Conservation (phyloP, 2,329 filamentous ascomycete species). For the Talaromyces atroroseus region DNA sequence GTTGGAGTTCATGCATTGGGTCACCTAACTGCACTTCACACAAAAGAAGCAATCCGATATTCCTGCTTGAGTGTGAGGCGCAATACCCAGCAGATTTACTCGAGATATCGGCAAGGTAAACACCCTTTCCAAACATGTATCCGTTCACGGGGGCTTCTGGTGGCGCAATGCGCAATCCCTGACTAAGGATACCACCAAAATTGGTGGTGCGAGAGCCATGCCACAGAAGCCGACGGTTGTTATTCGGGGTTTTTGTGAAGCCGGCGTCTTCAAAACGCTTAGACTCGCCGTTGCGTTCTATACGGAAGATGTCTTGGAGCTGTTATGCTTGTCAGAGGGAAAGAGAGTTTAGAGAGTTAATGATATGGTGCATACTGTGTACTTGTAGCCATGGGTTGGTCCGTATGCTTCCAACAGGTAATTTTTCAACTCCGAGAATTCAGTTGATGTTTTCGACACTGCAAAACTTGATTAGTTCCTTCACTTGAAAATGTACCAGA, state of each 20-base stretch:
- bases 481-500: background rate
- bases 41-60: constrained; percentile 68
- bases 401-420: constrained; percentile 67
- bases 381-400: constrained; percentile 55
- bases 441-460: constrained; percentile 53
- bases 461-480: constrained; percentile 12
- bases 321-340: constrained; percentile 18
- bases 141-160: constrained; percentile 67
- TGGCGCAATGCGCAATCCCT: constrained; percentile 85
- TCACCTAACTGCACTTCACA: constrained; percentile 79
- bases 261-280: constrained; percentile 60
- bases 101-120: constrained; percentile 81
- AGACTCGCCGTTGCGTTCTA: constrained; percentile 67
- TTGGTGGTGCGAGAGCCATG: constrained; percentile 80
- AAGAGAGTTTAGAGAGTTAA: constrained; percentile 6
- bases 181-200: constrained; percentile 78
- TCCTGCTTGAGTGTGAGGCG: constrained; percentile 54
- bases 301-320: constrained; percentile 73
- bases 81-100: constrained; percentile 81
- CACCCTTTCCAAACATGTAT: constrained; percentile 88
- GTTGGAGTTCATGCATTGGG: constrained; percentile 61
- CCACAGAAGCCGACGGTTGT: constrained; percentile 71
- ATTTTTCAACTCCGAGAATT: constrained; percentile 59
- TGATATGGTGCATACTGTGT: constrained; percentile 23
- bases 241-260: constrained; percentile 49